Conservation (phyloP, 2,329 filamentous ascomycete species). For the Rosellinia necatrix region DNA sequence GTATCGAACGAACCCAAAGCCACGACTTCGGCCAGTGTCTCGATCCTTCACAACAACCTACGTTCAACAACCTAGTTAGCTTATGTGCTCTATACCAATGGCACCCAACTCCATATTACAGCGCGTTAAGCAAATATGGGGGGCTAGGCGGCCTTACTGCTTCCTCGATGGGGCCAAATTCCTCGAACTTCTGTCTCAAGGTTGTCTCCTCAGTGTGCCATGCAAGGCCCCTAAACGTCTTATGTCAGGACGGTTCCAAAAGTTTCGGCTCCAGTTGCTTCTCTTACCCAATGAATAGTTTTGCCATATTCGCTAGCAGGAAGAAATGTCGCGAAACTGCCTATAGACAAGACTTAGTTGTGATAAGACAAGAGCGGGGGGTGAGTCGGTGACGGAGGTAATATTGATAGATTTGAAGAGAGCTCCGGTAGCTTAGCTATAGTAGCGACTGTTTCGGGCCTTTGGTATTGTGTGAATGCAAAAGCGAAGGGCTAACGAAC, state of each 20-base stretch:
- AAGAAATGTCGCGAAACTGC: background rate
- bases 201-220: slow-evolving; percentile 96
- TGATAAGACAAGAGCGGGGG: background rate
- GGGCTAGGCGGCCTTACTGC: slow-evolving; percentile 70
- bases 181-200: slow-evolving; percentile 87
- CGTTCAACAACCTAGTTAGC: slow-evolving; percentile 15
- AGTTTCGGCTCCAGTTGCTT: slow-evolving; percentile 22
- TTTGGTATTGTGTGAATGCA: background rate
- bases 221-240: slow-evolving; percentile 76
- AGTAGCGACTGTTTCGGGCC: background rate
- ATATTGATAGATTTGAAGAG: background rate
- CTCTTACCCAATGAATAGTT: slow-evolving; percentile 92
- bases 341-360: background rate
- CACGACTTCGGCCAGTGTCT: slow-evolving; percentile 93
- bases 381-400: background rate
- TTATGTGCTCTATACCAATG: background rate
- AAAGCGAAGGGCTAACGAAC: background rate
- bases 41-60: slow-evolving; percentile 98
- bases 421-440: background rate
- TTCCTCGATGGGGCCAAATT: slow-evolving; percentile 90
- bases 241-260: slow-evolving; percentile 18
- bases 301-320: slow-evolving; percentile 68
- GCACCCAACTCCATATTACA: background rate
- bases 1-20: slow-evolving; percentile 96
- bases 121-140: background rate